A percentile compares a stretch with the other conserved stretches of the same genome.
Conservation (phyloP, 129 eudicot species). For the Artemisia tridentata region DNA sequence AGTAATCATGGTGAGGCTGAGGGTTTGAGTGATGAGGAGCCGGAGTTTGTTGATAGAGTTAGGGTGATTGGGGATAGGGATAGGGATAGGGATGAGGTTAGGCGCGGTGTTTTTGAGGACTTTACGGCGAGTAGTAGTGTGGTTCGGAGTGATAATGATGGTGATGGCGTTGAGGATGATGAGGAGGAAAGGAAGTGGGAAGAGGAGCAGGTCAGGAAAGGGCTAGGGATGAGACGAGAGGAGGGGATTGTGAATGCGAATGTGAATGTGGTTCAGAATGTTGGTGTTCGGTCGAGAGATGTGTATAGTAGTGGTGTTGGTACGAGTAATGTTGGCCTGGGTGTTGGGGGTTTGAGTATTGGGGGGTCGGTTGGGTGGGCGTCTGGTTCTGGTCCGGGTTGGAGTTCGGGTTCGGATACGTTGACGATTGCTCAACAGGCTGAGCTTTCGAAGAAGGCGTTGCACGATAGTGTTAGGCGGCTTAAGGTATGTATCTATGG, state of each 20-base stretch:
- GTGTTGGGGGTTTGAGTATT: constrained; percentile 44
- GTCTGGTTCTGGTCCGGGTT: constrained; percentile 35
- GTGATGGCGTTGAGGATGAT: constrained; percentile 48
- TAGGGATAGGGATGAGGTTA: constrained; percentile 27
- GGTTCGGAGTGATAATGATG: constrained; percentile 9
- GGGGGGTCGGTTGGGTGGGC: constrained; percentile 66
- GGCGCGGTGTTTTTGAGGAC: constrained; percentile 86
- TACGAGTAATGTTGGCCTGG: background rate
- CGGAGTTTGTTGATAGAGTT: constrained; percentile 80
- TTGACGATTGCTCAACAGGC: constrained; percentile 75
- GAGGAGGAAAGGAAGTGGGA: constrained; percentile 98
- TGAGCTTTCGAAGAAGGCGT: constrained; percentile 72
- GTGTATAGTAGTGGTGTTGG: constrained; percentile 23
- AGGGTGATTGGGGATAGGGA: constrained; percentile 71
- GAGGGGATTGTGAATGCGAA: constrained; percentile 51
- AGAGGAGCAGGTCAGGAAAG: constrained; percentile 92
- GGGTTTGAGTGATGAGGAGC: constrained; percentile 97
- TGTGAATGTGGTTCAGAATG: constrained; percentile 33
- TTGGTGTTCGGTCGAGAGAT: constrained; percentile 37
- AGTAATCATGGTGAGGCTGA: constrained; percentile 92
- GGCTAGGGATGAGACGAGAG: constrained; percentile 78
- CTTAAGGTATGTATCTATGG: constrained; percentile 55
- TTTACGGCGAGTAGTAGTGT: background rate
- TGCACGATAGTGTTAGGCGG: constrained; percentile 61
- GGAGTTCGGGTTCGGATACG: constrained; percentile 35